Percentiles rank a stretch among this genome's conserved stretches.
phyloP scores from a whole-genome alignment of 345 rosid species.

The Sonneratia alba region DNA sequence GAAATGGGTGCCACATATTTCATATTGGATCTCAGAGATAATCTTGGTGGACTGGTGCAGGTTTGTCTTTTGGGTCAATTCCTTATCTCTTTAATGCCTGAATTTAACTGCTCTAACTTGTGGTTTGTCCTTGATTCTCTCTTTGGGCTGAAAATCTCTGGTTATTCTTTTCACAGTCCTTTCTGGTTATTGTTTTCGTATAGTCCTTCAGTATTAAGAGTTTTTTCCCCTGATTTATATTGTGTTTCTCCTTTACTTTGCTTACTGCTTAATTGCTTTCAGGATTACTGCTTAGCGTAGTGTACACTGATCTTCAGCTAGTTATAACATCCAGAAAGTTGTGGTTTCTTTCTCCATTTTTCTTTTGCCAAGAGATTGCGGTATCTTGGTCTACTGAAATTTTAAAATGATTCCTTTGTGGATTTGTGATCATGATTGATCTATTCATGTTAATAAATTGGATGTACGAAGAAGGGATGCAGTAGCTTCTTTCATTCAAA shows the following conservation, averaged over 20 bases:
- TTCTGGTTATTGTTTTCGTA: neutral
- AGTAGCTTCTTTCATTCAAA: neutral
- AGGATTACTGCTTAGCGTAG: neutral
- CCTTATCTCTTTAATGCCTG: neutral
- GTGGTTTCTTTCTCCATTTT: too few relatives aligned
- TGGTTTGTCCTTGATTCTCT: conserved; percentile 4
- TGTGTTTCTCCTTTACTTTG: neutral
- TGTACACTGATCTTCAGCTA: neutral
- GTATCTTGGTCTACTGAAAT: neutral
- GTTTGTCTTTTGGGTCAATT: conserved; percentile 15
- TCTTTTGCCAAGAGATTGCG: neutral
- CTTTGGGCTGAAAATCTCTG: neutral
- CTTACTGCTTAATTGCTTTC: neutral
- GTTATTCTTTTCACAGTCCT: neutral
- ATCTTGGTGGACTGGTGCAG: conserved; percentile 96
- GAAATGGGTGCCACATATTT: conserved; percentile 84
- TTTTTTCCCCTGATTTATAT: neutral
- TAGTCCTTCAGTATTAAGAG: neutral
- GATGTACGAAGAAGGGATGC: neutral
- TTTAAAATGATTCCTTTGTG: neutral
- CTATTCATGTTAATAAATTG: neutral
- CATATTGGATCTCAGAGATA: conserved; percentile 88
- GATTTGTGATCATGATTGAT: neutral
- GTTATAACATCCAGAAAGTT: too few relatives aligned
- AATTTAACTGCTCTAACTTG: neutral